Evolutionary conservation across 2,329 filamentous ascomycete genomes (phyloP), one percentile per base, ranked within the genome.

Genomic region (Ilyonectria robusta): DNA sequence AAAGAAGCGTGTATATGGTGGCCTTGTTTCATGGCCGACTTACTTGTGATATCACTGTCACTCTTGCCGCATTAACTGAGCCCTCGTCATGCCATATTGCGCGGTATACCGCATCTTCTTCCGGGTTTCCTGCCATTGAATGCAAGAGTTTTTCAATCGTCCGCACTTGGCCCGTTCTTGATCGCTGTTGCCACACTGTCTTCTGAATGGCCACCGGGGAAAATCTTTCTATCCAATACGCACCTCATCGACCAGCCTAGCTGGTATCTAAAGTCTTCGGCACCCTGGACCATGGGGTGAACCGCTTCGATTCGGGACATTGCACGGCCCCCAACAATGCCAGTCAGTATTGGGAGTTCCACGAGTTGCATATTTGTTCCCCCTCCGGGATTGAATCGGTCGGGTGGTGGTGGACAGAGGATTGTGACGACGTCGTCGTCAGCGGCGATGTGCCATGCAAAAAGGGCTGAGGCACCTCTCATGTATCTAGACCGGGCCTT

Each of bases 391-490:
- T 74, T 60, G 10, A 72, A 65, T 44, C 62, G 37, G 2, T 65
- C 1, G 72, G 72, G 1, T n/a, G 70, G 72, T 2, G 70, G 72
- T 0, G 68, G 68, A 0, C 35, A 71, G 4, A 72, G 64, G 2
- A 75, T 54, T 6, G 48, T 75, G 0, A 69, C 68, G 0, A 58
- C 1, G 6, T 73, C 65, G 26, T 60, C 70, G 23, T 60, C 70
- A n/a, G 42, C 44, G 1, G 63, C 62, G 15, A 70, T 62, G 2
- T 55, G 57, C 56, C 63, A 65, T 11, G 72, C 57, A 58, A 74
- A 75, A 5, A 75, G n/a, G 1, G 60, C 65, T 3, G 72, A 74
- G 1, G 73, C 72, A 1, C 72, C 72, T 44, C 69, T 60, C 8
- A 75, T 69, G n/a, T 67, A 73, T 23, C 42, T 42, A 15, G 46